Conservation (phyloP, 257 asterid species). For the Fraxinus americana region DNA sequence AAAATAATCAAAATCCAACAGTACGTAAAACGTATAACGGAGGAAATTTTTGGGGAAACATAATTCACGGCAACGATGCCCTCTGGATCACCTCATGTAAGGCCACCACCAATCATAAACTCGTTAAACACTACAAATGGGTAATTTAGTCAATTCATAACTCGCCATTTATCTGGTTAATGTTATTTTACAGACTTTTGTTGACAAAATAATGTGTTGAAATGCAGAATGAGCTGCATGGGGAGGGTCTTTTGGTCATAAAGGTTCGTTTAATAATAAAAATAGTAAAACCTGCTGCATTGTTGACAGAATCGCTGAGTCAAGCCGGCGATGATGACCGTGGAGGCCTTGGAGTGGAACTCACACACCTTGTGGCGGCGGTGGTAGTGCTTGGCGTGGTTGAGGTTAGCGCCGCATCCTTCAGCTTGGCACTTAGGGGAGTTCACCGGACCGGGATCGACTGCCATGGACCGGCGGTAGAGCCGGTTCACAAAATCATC, state of each 20-base stretch:
- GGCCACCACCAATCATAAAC: conserved; percentile 39
- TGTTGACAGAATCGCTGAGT: conserved; percentile 99
- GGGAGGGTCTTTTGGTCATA: conserved; percentile 26
- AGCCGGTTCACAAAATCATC: conserved; percentile 95
- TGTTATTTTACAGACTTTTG: not conserved
- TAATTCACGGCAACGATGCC: conserved; percentile 58
- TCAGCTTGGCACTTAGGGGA: conserved; percentile 90
- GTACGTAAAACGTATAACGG: no score
- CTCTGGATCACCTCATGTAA: conserved; percentile 79
- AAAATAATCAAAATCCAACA: not conserved
- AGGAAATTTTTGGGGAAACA: conserved; percentile 24
- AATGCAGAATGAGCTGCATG: conserved; percentile 25
- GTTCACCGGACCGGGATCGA: conserved; percentile 69
- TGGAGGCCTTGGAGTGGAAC: conserved; percentile 91
- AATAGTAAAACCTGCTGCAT: conserved; percentile 80
- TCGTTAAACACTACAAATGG: conserved; percentile 21
- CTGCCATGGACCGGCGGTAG: conserved; percentile 77
- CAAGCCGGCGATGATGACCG: conserved; percentile 82
- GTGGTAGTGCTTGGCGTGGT: conserved; percentile 94
- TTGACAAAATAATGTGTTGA: not conserved
- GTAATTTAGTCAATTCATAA: conserved; percentile 23
- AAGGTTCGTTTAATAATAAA: not conserved
- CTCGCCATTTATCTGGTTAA: not conserved
- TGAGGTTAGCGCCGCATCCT: conserved; percentile 86
- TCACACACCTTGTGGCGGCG: conserved; percentile 98